Evolutionary conservation across 2,329 filamentous ascomycete genomes (phyloP), one percentile per base, ranked within the genome.

Genomic region (Gnomoniopsis smithogilvyi): DNA sequence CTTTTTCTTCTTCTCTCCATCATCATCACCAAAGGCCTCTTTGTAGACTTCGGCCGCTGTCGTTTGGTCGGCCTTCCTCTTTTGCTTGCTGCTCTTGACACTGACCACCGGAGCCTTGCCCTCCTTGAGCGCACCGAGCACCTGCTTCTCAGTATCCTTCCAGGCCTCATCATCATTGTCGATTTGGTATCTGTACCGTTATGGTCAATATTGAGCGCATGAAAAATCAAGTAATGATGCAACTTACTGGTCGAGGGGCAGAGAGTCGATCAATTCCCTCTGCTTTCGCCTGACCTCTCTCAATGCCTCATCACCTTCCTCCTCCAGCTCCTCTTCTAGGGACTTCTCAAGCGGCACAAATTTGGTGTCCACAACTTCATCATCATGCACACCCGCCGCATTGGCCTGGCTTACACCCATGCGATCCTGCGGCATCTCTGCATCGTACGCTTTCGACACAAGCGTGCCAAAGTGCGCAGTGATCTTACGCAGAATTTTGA

Each of bases 401-500:
- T 87, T 78, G 64, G 80, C 83, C 7, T 78, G 76, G 55, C 81
- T 85, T 14, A 86, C 83, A 15, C 84, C 86, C 8, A 85, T 76
- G 65, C 83, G 79, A 2, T 80, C 73, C 48, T 78, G 76, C 3
- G 89, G 88, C 67, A 93, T 77, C 50, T 85, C 80, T 1, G 86
- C 84, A 58, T 85, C 87, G 12, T 89, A 87, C 0, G 91, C 92
- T 3, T 85, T 86, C 46, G 92, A 85, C 2, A 97, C 81, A 1
- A 98, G 75, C 3, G 81, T 78, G 34, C 87, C 84, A 74, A 99
- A 95, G 70, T 93, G 85, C 2, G 83, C 80, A 2, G 90, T 90
- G 43, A 96, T 83, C 77, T 98, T 98, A 64, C 92, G 86, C 61
- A 97, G 82, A 62, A 96, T 89, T 80, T 99, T 99, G 72, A 96